Evolutionary conservation across 1,139 yeast species (phyloP).

Genomic region (Kodamaea derodonti): DNA sequence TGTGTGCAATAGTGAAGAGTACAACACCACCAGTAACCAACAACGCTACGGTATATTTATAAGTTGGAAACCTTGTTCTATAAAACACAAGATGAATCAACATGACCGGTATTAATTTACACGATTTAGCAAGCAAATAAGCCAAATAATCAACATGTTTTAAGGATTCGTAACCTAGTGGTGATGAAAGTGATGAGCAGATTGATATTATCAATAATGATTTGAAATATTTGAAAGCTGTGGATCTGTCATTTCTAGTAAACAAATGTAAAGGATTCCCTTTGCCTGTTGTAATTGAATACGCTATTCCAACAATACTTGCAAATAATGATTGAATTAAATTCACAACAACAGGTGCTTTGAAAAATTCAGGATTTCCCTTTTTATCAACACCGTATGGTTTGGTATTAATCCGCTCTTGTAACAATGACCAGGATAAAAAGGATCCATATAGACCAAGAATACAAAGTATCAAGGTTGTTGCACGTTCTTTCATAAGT

Average conservation of each 20-base stretch:
- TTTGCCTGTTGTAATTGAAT: constrained; percentile 37
- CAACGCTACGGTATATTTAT: constrained; percentile 74
- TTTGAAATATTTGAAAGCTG: constrained; percentile 22
- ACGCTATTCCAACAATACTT: constrained; percentile 59
- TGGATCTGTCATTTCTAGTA: constrained; percentile 19
- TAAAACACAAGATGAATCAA: constrained; percentile 73
- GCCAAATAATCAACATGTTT: constrained; percentile 84
- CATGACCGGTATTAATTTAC: constrained; percentile 92
- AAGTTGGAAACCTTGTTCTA: constrained; percentile 64
- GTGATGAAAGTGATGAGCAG: constrained; percentile 79
- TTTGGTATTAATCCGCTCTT: constrained; percentile 80
- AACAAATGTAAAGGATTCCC: constrained; percentile 29
- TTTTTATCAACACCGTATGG: constrained; percentile 52
- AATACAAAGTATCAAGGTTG: constrained; percentile 51
- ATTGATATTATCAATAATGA: constrained; percentile 63
- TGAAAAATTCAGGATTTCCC: constrained; percentile 51
- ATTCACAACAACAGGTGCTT: constrained; percentile 74
- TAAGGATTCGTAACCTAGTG: constrained; percentile 71
- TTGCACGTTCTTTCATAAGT: constrained; percentile 14
- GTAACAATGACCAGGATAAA: constrained; percentile 86
- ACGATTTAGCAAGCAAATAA: constrained; percentile 82
- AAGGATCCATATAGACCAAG: constrained; percentile 80
- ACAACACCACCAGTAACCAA: constrained; percentile 79
- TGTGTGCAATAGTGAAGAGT: constrained; percentile 58
- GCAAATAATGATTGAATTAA: constrained; percentile 73